These are phyloP conservation scores for Salix suchowensis DNA, from an alignment of 345 rosid genomes.

Conservation along the genomic window DNA sequence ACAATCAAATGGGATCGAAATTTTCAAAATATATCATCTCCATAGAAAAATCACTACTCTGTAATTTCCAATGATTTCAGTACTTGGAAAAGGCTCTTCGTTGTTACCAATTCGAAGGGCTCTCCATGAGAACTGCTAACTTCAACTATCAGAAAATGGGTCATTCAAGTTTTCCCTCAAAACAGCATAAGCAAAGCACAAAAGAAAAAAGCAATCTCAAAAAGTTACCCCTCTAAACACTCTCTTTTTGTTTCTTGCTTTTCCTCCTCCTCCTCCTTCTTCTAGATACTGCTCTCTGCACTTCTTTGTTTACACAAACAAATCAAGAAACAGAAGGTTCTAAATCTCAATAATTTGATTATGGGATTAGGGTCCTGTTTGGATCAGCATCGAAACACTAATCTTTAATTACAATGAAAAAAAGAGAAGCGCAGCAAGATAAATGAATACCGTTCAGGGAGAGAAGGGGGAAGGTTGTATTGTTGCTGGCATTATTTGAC, in stretches of 20 bases:
- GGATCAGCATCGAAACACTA: too few relatives aligned
- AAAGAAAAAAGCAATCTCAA: not conserved
- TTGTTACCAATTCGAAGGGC: not conserved
- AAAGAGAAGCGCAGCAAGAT: too few relatives aligned
- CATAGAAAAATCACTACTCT: not conserved
- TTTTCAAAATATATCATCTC: not conserved
- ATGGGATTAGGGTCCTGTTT: too few relatives aligned
- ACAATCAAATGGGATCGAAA: not conserved
- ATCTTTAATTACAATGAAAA: too few relatives aligned
- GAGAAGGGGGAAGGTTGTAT: too few relatives aligned
- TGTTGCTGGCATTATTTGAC: too few relatives aligned
- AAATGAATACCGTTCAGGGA: too few relatives aligned
- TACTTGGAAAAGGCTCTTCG: not conserved
- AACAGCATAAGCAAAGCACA: not conserved
- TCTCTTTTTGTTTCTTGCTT: not conserved
- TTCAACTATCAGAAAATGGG: not conserved
- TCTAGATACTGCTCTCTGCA: not conserved
- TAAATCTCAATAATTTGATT: not conserved
- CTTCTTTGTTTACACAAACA: not conserved
- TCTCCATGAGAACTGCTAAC: not conserved
- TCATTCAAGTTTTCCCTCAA: not conserved
- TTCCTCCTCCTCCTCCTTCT: not conserved
- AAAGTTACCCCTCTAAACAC: not conserved
- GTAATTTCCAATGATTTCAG: not conserved
- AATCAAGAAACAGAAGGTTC: not conserved